Base-by-base conservation (phyloP, 257 asterid genomes). In the Verbena officinalis region DNA sequence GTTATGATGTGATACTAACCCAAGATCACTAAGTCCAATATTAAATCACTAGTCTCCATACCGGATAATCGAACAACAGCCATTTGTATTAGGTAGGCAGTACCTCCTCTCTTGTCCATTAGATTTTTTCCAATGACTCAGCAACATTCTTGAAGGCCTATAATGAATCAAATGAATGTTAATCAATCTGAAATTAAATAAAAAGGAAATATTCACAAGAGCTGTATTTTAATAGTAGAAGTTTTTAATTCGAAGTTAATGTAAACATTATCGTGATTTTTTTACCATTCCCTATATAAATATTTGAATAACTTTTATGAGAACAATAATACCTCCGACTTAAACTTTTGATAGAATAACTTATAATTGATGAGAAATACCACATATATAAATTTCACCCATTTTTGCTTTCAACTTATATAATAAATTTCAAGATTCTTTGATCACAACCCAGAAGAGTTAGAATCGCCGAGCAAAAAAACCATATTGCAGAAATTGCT, bases 11-110 rank as follows among this genome's bases (percentile, higher is more conserved):
- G 15, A 52, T 51, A 48, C 90, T 70, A 62, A 83, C 96, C 98
- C 96, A 1, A 91, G 75, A 77, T 91, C 98, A 78, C 92, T 89
- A 51, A 91, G 96, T 91, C 98, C 85, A 79, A 79, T 9, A 96
- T 91, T 40, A 91, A 80, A 70, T 91, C 96, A 45, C 89, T 89
- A 71, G 89, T 80, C 83, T 91, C 98, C 98, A 91, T 86, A 68
- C 98, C 98, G 51, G 98, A 91, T 69, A 89, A 75, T 61, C 98
- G 88, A 55, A 89, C 83, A 22, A 96, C 96, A 69, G 98, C 96
- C 98, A 91, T 89, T 15, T n/a, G 96, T 89, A 57, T 85, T 95
- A 0, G 98, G 98, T 43, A 91, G 86, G n/a, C n/a, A n/a, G n/a
- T n/a, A n/a, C n/a, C 80, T 91, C 98, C 84, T 86, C 98, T 68